Evolutionary conservation across 768 basidiomycete species (phyloP), one percentile per base, ranked within the genome.

Genomic region (Pulveroboletus sp.): DNA sequence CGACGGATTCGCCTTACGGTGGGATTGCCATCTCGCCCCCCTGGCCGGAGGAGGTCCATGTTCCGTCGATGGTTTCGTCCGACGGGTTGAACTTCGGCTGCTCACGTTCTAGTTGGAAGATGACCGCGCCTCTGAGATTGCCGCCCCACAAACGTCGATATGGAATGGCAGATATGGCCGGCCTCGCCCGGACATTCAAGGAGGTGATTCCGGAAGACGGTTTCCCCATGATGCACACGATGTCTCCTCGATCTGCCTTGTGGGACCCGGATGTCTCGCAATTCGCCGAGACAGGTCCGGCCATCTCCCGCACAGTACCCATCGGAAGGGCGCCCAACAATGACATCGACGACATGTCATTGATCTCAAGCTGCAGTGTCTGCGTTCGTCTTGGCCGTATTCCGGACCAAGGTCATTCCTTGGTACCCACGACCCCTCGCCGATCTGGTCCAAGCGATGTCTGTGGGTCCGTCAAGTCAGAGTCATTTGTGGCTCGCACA

Each of bases 161-260:
- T 1, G 60, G 57, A 1, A 39, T 59, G 29, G 49, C 40, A 1
- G 49, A 53, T 4, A 43, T 60, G 56, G 9, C 27, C 5, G 1
- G 37, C 9, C n/a, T 49, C 2, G 33, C 49, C 1, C 21, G 47
- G 33, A 24, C 16, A 13, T 16, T 52, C 32, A 23, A 34, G 23
- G 50, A 24, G 12, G 16, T 39, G 4, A 36, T 44, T 34, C 29
- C 33, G 13, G 37, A 42, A 27, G 40, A 27, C 1, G 38, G 23
- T 5, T 11, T 13, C 16, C 10, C 8, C 11, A 17, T 47, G 13
- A 9, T 33, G 5, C 19, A 20, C 1, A 37, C 47, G 12, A 20
- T 41, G 13, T 43, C 44, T 31, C 20, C 5, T 12, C 43, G 12
- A 27, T 6, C n/a, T 2, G 43, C 24, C 4, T 29, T 45, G n/a